Base-by-base conservation (phyloP, 352 stramenopile genomes). In the Pythium sukuiense region DNA sequence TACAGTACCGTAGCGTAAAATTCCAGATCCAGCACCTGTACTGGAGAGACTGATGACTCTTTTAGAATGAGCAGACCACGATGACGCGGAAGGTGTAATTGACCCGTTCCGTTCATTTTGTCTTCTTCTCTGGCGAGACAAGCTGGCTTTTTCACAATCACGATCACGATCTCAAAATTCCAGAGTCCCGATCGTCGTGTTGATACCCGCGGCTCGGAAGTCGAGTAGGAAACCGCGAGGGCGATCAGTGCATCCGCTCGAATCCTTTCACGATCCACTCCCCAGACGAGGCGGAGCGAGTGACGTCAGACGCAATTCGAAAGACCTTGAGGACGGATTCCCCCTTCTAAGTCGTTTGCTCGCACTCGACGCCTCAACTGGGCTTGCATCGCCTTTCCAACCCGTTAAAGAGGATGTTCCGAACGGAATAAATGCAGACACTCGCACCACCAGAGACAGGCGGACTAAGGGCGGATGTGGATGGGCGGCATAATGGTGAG, bases 251-350 rank as follows among this genome's bases (percentile, higher is more conserved):
- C 54, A 49, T 49, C 41, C 14, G 16, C 6, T 26, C 41, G 41
- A 49, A 49, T 49, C 41, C 41, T 18, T 18, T 29, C 8, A 5
- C n/a, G n/a, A n/a, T 13, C 24, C 20, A 2, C 61, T 55, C 61
- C 41, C 58, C 9, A n/a, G n/a, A n/a, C n/a, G n/a, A n/a, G n/a
- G n/a, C n/a, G n/a, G n/a, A n/a, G n/a, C n/a, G 7, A 32, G 41
- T 68, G 61, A 68, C 61, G 61, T 68, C 61, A 68, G 54, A 50
- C 41, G n/a, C n/a, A 20, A 27, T 49, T 33, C 37, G 24, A 7
- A 26, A 4, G 20, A 46, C 41, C 43, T 58, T 20, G 8, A 59
- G 48, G 8, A 65, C 57, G n/a, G 9, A 20, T 32, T 33, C 13
- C 33, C 59, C 59, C 58, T 1, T 43, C 41, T 35, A 54, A 65